Evolutionary conservation across 2,329 filamentous ascomycete genomes (phyloP).

Genomic region (Pseudocercospora macadamiae): DNA sequence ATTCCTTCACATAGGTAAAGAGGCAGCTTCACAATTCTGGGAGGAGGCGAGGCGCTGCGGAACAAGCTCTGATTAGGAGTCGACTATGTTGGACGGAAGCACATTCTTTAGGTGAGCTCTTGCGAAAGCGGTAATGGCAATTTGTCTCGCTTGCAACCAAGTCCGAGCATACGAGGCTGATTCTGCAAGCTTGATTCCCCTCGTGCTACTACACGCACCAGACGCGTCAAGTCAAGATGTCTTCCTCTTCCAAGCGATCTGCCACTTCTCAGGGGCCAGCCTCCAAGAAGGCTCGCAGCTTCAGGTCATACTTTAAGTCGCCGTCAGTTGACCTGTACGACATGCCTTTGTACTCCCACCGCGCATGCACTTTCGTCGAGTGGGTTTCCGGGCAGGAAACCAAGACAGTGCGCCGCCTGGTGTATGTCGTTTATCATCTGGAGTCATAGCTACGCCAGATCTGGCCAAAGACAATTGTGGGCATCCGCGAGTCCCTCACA

Average conservation of each 20-base stretch:
- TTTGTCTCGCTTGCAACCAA: neutral
- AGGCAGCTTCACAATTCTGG: too few relatives aligned
- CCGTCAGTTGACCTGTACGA: neutral
- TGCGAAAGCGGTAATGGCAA: neutral
- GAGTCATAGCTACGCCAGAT: neutral
- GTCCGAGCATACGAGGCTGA: neutral
- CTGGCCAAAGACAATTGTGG: neutral
- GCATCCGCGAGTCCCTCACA: neutral
- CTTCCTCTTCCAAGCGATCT: too few relatives aligned
- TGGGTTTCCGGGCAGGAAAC: neutral
- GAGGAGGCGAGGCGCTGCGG: too few relatives aligned
- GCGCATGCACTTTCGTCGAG: neutral
- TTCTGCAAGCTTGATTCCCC: too few relatives aligned
- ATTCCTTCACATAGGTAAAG: too few relatives aligned
- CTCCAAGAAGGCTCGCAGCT: too few relatives aligned
- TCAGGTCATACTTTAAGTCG: neutral
- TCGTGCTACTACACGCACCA: too few relatives aligned
- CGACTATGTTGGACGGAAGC: too few relatives aligned
- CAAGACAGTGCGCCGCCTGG: neutral
- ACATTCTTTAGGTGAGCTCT: too few relatives aligned
- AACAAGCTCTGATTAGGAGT: too few relatives aligned
- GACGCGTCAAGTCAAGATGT: too few relatives aligned
- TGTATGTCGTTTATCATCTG: neutral
- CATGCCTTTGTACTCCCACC: neutral
- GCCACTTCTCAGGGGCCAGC: too few relatives aligned